Percentiles rank a stretch among this genome's conserved stretches.
Conservation (phyloP, 2,329 filamentous ascomycete genomes). For the Chaetomiaceae sp. region DNA sequence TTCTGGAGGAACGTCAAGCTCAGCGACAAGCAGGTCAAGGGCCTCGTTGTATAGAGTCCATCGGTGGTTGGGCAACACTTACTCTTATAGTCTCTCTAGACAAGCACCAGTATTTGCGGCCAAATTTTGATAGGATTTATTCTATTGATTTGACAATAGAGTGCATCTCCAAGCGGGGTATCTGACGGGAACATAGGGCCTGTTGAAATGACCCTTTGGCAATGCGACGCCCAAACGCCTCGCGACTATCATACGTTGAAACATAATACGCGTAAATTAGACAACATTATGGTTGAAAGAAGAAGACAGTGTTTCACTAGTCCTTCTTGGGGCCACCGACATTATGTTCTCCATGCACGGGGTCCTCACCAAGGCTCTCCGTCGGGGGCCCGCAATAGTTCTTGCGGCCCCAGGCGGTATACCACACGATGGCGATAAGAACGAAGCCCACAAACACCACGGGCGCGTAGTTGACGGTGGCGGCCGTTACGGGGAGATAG, state of each 20-base stretch:
- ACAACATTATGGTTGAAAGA: background rate
- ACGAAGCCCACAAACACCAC: constrained; percentile 68
- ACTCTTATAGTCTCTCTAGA: too few relatives aligned
- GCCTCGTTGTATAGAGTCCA: constrained; percentile 11
- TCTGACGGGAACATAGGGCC: constrained; percentile 1
- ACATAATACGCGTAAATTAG: constrained; percentile 4
- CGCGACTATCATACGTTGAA: constrained; percentile 13
- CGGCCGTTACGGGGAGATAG: constrained; percentile 53
- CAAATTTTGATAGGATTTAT: too few relatives aligned
- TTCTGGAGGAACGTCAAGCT: constrained; percentile 34
- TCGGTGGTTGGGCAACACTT: too few relatives aligned
- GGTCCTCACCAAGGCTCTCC: constrained; percentile 16
- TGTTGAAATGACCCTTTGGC: constrained; percentile 14
- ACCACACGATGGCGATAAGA: constrained; percentile 59
- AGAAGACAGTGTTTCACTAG: background rate
- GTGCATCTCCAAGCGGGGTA: too few relatives aligned
- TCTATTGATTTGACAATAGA: too few relatives aligned
- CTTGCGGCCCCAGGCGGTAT: constrained; percentile 64
- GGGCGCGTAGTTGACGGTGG: constrained; percentile 67
- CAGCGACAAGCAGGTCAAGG: constrained; percentile 33
- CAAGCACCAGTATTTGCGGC: too few relatives aligned
- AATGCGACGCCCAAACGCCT: constrained; percentile 17
- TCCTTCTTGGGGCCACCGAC: constrained; percentile 15
- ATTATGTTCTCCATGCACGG: background rate
- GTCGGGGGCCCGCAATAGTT: constrained; percentile 63